These are phyloP conservation scores for Penicillium sp. DNA, from an alignment of 2,329 filamentous ascomycete genomes.

Conservation along the genomic window DNA sequence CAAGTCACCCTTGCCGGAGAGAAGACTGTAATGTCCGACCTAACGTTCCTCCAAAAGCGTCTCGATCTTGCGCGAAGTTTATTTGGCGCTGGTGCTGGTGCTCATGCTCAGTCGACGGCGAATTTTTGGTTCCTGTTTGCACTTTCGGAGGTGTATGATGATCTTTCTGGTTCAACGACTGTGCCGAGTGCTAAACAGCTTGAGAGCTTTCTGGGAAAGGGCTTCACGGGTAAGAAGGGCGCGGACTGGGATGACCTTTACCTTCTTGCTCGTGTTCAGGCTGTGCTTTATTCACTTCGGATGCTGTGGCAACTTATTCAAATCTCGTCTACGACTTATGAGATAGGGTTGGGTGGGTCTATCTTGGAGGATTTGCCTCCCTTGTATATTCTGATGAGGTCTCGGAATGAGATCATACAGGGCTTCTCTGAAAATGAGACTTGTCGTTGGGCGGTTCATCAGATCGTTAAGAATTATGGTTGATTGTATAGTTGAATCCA, in stretches of 20 bases:
- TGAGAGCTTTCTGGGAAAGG: constrained; percentile 33
- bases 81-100: constrained; percentile 3
- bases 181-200: constrained; percentile 25
- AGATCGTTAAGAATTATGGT: constrained; percentile 17
- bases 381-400: constrained; percentile 33
- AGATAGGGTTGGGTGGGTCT: constrained; percentile 14
- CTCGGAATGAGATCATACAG: constrained; percentile 25
- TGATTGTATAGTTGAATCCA: constrained; percentile 6
- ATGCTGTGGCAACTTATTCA: constrained; percentile 60
- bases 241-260: constrained; percentile 65
- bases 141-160: constrained; percentile 35
- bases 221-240: constrained; percentile 36
- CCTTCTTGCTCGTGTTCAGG: constrained; percentile 64
- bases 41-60: constrained; percentile 24
- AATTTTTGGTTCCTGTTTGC: constrained; percentile 42
- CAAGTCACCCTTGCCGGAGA: constrained; percentile 28
- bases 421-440: constrained; percentile 11
- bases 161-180: constrained; percentile 12
- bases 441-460: constrained; percentile 13
- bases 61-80: constrained; percentile 24
- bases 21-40: constrained; percentile 22
- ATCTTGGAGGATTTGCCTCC: constrained; percentile 34
- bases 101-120: constrained; percentile 8
- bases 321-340: constrained; percentile 33
- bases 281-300: constrained; percentile 65